Evolutionary conservation across 148 eudicot genomes (phyloP), one percentile per base, ranked within the genome.

Genomic region (Cornus suecica): DNA sequence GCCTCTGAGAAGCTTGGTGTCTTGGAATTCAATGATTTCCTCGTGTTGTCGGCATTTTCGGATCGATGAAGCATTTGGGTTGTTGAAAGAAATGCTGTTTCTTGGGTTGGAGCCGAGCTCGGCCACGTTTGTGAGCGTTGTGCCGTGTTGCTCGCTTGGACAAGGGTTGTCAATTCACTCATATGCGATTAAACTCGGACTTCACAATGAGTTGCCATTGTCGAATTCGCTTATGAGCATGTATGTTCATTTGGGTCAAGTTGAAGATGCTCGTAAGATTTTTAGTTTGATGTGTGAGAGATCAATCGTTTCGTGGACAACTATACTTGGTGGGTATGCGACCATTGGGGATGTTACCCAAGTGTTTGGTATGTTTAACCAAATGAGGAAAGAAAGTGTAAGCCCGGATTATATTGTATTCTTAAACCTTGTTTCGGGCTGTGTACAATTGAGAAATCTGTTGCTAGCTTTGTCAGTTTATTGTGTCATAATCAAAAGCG

Each of bases 161-260:
- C 66, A 62, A 62, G 66, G 66, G 29, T 62, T 62, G 4, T 62
- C 66, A 25, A 23, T 62, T 62, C 66, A 62, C 30, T 62, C 27
- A 9, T 62, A 25, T 15, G 28, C 24, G 2, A 62, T 62, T 25
- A 62, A 62, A 62, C 66, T 62, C 1, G 66, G 66, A 24, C 66
- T 62, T 26, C 66, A 62, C 26, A 24, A 14, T 25, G 66, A 62
- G 1, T 62, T 62, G 11, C 66, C 66, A 7, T 4, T 62, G 2
- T 62, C 66, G 0, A 62, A 62, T 62, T 24, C 66, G 11, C 28
- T 62, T 62, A 62, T 62, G 66, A 62, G 66, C 25, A 62, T 62
- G 66, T 62, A 25, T 25, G 14, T 62, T 4, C 66, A 25, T 62
- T 62, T 62, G 4, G 66, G 30, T 62, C 66, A 62, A 62, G 13